phyloP scores from a whole-genome alignment of 1,284 basidiomycete genomes.

The Agaricales sp. region DNA sequence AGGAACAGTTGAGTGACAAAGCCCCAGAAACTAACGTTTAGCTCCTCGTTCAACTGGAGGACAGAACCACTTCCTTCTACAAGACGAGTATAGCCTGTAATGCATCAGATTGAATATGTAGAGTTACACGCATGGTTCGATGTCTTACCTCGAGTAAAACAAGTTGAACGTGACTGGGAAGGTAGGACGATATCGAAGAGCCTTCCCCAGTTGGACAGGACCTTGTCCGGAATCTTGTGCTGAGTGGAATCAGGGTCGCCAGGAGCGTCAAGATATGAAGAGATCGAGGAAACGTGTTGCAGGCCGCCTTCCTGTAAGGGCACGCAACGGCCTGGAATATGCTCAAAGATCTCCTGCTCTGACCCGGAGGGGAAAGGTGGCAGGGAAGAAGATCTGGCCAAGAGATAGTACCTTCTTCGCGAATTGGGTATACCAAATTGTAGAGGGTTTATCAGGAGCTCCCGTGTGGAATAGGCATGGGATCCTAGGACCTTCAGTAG shows the following conservation, averaged over 20 bases:
- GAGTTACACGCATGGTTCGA: background rate
- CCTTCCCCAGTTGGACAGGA: conserved; percentile 65
- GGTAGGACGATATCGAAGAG: conserved; percentile 70
- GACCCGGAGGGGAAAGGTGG: conserved; percentile 11
- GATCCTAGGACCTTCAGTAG: conserved; percentile 37
- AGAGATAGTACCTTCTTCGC: conserved; percentile 66
- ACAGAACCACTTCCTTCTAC: conserved; percentile 70
- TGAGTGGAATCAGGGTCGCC: conserved; percentile 19
- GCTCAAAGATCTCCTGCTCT: conserved; percentile 27
- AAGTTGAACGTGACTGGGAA: conserved; percentile 52
- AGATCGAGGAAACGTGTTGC: background rate
- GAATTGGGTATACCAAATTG: conserved; percentile 76
- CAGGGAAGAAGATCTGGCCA: conserved; percentile 46
- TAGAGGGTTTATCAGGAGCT: conserved; percentile 60
- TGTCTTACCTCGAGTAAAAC: conserved; percentile 68
- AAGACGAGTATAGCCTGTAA: conserved; percentile 61
- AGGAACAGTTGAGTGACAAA: background rate
- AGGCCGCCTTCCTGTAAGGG: conserved; percentile 22
- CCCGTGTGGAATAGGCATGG: conserved; percentile 46
- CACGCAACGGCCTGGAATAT: conserved; percentile 36
- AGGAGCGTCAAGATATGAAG: conserved; percentile 2
- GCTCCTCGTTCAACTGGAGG: conserved; percentile 52
- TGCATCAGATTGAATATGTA: background rate
- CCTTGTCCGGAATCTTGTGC: conserved; percentile 20
- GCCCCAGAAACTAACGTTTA: conserved; percentile 48